phyloP scores from a whole-genome alignment of 2,329 filamentous ascomycete genomes.

The Monilinia fructigena region DNA sequence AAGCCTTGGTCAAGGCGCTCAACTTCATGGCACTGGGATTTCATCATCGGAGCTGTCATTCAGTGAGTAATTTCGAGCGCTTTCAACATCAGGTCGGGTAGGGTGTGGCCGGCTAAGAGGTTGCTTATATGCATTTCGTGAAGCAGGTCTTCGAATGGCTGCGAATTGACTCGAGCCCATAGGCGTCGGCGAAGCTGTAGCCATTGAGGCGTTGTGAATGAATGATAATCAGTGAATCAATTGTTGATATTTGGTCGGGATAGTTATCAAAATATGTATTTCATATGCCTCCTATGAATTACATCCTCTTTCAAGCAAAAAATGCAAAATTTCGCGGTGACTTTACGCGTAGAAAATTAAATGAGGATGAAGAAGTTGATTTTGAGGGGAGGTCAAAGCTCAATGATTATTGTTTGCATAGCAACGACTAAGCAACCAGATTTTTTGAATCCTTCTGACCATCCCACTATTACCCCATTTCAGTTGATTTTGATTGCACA shows the following conservation, averaged over 20 bases:
- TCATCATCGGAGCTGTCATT: constrained; percentile 95
- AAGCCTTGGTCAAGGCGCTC: constrained; percentile 84
- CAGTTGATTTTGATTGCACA: not conserved
- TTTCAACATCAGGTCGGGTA: constrained; percentile 27
- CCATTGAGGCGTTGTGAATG: constrained; percentile 43
- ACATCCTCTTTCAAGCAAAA: constrained; percentile 26
- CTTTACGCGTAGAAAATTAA: constrained; percentile 8
- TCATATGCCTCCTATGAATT: constrained; percentile 31
- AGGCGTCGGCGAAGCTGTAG: constrained; percentile 56
- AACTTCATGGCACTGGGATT: constrained; percentile 83
- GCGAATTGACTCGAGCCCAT: constrained; percentile 50
- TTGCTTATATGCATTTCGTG: constrained; percentile 53
- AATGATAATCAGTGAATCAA: not conserved
- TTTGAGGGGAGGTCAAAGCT: not conserved
- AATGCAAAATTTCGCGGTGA: constrained; percentile 34
- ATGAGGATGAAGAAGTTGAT: not conserved
- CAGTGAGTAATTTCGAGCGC: constrained; percentile 50
- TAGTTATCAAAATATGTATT: constrained; percentile 24
- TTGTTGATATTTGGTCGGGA: constrained; percentile 22
- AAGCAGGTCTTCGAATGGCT: constrained; percentile 52
- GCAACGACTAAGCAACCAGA: not conserved
- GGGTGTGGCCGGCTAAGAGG: constrained; percentile 47
- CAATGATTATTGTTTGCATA: not conserved
- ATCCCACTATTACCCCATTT: not conserved
- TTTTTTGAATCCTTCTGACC: not conserved